These are phyloP conservation scores for Mortierella alpina DNA, from an alignment of 192 early-diverging fungal genomes.

Conservation along the genomic window DNA sequence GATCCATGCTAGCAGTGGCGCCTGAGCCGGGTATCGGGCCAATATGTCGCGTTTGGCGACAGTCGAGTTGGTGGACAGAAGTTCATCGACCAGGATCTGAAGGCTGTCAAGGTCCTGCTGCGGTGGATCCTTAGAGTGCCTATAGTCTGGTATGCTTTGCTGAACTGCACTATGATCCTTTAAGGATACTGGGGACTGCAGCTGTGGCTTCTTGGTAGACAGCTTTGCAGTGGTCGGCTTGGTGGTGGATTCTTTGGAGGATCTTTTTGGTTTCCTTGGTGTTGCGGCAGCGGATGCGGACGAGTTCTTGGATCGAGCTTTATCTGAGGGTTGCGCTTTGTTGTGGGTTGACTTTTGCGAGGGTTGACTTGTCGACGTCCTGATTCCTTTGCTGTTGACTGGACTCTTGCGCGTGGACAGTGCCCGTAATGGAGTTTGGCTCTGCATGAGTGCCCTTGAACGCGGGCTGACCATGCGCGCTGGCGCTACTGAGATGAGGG, in stretches of 20 bases:
- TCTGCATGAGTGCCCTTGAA: no score
- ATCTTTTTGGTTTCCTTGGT: background rate
- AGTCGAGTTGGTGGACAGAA: conserved; percentile 15
- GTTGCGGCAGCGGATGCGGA: background rate
- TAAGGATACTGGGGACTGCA: background rate
- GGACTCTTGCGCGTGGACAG: no score
- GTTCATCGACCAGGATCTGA: conserved; percentile 24
- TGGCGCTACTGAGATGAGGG: no score
- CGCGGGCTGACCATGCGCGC: no score
- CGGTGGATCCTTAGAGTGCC: conserved; percentile 2
- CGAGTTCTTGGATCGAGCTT: no score
- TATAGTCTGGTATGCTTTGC: conserved; percentile 17
- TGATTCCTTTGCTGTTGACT: no score
- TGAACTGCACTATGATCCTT: background rate
- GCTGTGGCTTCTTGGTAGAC: background rate
- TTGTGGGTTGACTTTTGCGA: no score
- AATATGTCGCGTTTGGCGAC: conserved; percentile 24
- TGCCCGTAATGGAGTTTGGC: no score
- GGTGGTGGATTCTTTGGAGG: background rate
- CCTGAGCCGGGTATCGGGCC: conserved; percentile 10
- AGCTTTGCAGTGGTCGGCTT: background rate
- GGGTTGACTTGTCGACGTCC: no score
- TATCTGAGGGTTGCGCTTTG: no score
- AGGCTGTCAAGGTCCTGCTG: conserved; percentile 18
- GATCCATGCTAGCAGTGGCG: conserved; percentile 39